phyloP scores from a whole-genome alignment of 1,139 yeast genomes.

The Lodderomyces margitis region DNA sequence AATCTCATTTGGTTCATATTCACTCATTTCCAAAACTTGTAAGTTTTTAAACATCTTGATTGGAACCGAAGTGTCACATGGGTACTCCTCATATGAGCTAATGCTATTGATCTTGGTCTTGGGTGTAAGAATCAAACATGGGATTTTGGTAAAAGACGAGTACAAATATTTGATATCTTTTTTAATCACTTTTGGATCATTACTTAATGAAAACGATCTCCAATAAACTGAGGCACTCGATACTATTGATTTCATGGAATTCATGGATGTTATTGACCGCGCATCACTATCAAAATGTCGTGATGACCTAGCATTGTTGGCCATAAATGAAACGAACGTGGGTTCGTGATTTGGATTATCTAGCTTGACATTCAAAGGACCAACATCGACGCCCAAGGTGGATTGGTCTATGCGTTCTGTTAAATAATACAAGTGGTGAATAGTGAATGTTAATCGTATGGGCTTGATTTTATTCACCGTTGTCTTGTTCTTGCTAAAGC shows the following conservation, averaged over 20 bases:
- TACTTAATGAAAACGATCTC: slow-evolving; percentile 36
- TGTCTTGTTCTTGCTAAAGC: slow-evolving; percentile 35
- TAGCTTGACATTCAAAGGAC: slow-evolving; percentile 58
- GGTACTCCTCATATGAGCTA: slow-evolving; percentile 65
- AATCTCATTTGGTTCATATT: slow-evolving; percentile 62
- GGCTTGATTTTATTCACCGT: slow-evolving; percentile 35
- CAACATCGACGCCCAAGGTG: slow-evolving; percentile 54
- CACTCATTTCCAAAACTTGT: slow-evolving; percentile 58
- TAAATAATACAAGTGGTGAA: slow-evolving; percentile 63
- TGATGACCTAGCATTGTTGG: slow-evolving; percentile 43
- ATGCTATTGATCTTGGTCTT: slow-evolving; percentile 56
- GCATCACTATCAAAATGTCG: slow-evolving; percentile 55
- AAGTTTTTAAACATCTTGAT: slow-evolving; percentile 57
- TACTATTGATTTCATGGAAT: slow-evolving; percentile 58
- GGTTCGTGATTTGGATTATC: slow-evolving; percentile 61
- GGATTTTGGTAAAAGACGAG: slow-evolving; percentile 65
- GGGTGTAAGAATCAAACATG: slow-evolving; percentile 60
- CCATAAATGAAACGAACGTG: slow-evolving; percentile 52
- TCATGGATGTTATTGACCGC: slow-evolving; percentile 59
- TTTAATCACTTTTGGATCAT: slow-evolving; percentile 43
- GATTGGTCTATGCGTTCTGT: slow-evolving; percentile 57
- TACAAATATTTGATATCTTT: slow-evolving; percentile 57
- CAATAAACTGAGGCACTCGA: slow-evolving; percentile 46
- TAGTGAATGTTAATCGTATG: slow-evolving; percentile 52
- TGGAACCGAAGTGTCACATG: slow-evolving; percentile 70